Evolutionary conservation across 78 protist species (phyloP), one percentile per base, ranked within the genome.

Genomic region (Dictyostelium capitatum): DNA sequence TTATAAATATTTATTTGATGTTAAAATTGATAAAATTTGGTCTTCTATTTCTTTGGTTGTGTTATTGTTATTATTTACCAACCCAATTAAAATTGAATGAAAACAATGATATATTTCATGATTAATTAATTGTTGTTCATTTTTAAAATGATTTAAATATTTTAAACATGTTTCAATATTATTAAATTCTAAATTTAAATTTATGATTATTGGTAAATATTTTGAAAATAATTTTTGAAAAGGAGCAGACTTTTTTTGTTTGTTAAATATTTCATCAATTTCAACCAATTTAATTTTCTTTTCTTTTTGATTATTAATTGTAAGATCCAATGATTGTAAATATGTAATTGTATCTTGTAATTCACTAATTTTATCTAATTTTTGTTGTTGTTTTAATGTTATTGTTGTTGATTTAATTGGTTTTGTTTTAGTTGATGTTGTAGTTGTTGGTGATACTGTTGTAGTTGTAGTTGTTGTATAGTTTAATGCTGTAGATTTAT

Each of bases 131-230:
- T 4, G 14, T 25, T 62, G 70, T 11, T 25, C 17, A 10, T n/a
- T 62, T 25, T 62, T 32, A 32, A 28, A 67, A 15, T 67, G 75
- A 30, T 25, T 67, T 67, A 67, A 67, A 32, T 67, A 67, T 32
- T 67, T 32, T 67, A 67, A 32, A 32, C 19, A 28, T 20, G 30
- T 32, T 25, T 67, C 75, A 12, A 67, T 28, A 67, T 67, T 67
- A 32, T 67, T 67, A 6, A 6, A 9, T 19, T 67, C 75, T 32
- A 67, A 67, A 32, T 67, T 67, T 67, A 67, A 67, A 67, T 67
- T 67, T 25, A 67, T 28, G 30, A 67, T 67, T 67, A 47, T 12
- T 14, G 17, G 19, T 67, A 67, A 32, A 67, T 62, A 14, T 23
- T 62, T 25, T 62, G 37, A 25, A 25, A 25, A 62, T 10, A 67